These are phyloP conservation scores for Botryosphaeria dothidea DNA, from an alignment of 2,329 filamentous ascomycete species.

Conservation along the genomic window DNA sequence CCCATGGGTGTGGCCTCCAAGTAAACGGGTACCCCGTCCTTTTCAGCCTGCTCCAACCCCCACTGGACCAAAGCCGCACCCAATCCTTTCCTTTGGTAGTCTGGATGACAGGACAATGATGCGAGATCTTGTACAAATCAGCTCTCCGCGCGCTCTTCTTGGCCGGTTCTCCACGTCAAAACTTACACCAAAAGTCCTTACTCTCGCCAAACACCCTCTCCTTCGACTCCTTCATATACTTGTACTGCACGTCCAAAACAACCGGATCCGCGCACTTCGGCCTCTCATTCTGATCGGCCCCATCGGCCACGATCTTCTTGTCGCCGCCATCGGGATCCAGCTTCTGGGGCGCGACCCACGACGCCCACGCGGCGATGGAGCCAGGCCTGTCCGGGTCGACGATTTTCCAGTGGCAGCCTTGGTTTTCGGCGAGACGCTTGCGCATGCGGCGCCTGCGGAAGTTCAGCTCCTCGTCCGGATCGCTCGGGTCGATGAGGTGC, in stretches of 20 bases:
- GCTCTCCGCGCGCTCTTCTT: not conserved
- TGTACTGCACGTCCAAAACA: not conserved
- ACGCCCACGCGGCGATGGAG: conserved; percentile 21
- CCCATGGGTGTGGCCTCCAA: conserved; percentile 41
- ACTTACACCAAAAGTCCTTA: not conserved
- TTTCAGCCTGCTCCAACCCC: conserved; percentile 29
- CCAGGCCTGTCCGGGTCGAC: not conserved
- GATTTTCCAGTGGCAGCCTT: not conserved
- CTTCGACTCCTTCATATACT: not conserved
- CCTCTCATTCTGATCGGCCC: not conserved
- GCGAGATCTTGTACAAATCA: conserved; percentile 26
- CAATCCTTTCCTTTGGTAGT: conserved; percentile 6
- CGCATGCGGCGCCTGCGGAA: not conserved
- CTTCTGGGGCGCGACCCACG: conserved; percentile 6
- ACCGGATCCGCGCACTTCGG: not conserved
- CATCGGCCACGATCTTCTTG: not conserved
- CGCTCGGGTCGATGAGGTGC: not conserved
- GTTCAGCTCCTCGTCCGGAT: not conserved
- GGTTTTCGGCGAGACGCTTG: not conserved
- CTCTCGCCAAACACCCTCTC: not conserved
- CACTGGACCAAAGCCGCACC: conserved; percentile 7
- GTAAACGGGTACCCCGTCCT: conserved; percentile 38
- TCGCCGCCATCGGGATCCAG: not conserved
- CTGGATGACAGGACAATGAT: conserved; percentile 2
- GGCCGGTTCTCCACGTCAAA: not conserved